Evolutionary conservation across 352 stramenopile species (phyloP), one percentile per base, ranked within the genome.

Genomic region (Globisporangium uncinulatum): DNA sequence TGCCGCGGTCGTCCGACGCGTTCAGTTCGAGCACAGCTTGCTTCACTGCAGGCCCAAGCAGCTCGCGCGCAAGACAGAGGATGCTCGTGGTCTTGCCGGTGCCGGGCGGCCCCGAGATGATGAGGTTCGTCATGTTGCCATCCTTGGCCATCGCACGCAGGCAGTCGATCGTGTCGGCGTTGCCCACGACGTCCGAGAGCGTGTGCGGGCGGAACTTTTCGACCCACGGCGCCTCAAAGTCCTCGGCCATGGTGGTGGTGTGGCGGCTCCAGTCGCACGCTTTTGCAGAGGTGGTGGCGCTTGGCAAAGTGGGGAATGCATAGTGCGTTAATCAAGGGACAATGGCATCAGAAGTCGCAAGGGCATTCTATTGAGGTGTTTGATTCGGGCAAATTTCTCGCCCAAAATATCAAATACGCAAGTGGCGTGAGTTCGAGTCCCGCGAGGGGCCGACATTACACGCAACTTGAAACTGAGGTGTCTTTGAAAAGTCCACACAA

Each of bases 91-190:
- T 98, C 62, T 98, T 98, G 43, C 92, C 91, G 15, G 89, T 98
- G 45, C 93, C 94, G 4, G 93, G 93, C 7, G 93, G 92, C 1
- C 94, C 93, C 10, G 88, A 91, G 32, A 99, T 86, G 73, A 99
- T 99, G 36, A 99, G 83, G 74, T 99, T 99, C 10, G 97, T 98
- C 76, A 99, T 94, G 73, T 99, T 99, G 37, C 97, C 97, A 57
- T 97, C 87, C 44, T 92, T 72, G 15, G 94, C 92, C 79, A 99
- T 99, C 2, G 96, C 92, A 50, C 89, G 82, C 6, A 99, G 79
- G 59, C 94, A 89, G 50, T 94, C 71, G 34, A 99, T 82, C 6
- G 96, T 99, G 63, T 99, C 95, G 67, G 94, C 79, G 78, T 99
- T 99, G 21, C 97, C 97, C n/a, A 99, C 97, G 32, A 99, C 94